Evolutionary conservation across 805 yeast genomes (phyloP), one percentile per base, ranked within the genome.

Genomic region (Lachancea sp.): DNA sequence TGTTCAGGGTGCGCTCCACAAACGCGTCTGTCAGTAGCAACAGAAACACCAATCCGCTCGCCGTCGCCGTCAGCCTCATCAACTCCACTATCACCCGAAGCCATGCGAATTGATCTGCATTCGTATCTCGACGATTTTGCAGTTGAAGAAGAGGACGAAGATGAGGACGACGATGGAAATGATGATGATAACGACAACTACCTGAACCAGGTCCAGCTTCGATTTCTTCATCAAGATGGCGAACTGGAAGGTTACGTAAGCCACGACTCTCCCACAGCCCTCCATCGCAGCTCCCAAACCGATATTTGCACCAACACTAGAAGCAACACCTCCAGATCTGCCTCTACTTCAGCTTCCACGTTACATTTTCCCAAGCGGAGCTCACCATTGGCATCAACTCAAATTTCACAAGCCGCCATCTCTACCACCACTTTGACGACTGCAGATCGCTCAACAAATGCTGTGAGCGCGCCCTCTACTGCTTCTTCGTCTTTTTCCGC

Each of bases 401-500:
- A 16, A 17, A n/a, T 19, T 19, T 17, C 23, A 18, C 21, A 30
- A 17, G 12, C 34, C 8, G 8, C 23, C 22, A 19, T 17, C 34
- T 30, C 34, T 11, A 18, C 34, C 21, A 25, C 40, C 22, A 36
- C 34, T 8, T 6, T 5, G 4, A 18, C 17, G 20, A 38, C 37
- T n/a, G 36, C 35, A 8, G 38, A 34, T 8, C 29, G 31, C 23
- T n/a, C 17, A 6, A 30, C 17, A n/a, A 16, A 20, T 18, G 21
- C 35, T 3, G n/a, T 16, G 4, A 39, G 33, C 24, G 23, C 28
- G 15, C 34, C 42, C 12, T 39, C 42, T 12, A 40, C 41, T 11
- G 38, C 42, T 8, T 39, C 42, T 13, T 36, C 41, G 29, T 36
- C 36, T 8, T 40, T 42, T 4, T 32, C 43, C 23, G 20, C 41